Conservation (phyloP, 192 early-diverging fungal genomes). For the Lunasporangiospora selenospora region DNA sequence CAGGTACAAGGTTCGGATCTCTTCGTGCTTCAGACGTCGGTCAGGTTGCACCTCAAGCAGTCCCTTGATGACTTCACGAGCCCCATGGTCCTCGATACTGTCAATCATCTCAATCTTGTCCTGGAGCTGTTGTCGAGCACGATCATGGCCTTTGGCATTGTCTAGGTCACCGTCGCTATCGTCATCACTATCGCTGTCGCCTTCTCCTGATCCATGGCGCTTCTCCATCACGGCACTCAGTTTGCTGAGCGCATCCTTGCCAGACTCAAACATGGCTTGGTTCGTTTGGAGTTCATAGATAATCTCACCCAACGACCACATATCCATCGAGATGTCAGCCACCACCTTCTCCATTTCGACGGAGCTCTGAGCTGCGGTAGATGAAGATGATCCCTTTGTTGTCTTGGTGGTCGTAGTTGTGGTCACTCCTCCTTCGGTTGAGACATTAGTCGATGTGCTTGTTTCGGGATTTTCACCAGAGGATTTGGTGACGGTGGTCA, state of each 20-base stretch:
- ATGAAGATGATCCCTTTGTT: no score
- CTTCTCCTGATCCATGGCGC: background rate
- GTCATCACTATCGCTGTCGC: background rate
- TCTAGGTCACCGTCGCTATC: conserved; percentile 21
- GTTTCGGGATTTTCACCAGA: no score
- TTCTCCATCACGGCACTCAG: conserved; percentile 22
- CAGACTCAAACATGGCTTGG: conserved; percentile 28
- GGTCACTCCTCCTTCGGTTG: conserved; percentile 8
- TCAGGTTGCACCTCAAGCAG: conserved; percentile 30
- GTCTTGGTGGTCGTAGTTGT: background rate
- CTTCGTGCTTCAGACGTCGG: conserved; percentile 29
- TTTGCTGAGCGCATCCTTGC: conserved; percentile 35
- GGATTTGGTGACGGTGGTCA: no score
- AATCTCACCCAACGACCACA: conserved; percentile 49
- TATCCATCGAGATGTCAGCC: conserved; percentile 42
- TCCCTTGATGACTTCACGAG: conserved; percentile 28
- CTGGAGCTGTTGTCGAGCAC: conserved; percentile 25
- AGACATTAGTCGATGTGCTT: no score
- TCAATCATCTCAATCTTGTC: conserved; percentile 37
- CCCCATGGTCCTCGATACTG: conserved; percentile 13
- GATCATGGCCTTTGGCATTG: conserved; percentile 14
- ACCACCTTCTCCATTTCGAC: conserved; percentile 23
- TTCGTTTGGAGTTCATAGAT: conserved; percentile 42
- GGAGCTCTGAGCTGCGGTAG: no score
- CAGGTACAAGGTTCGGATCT: conserved; percentile 23